These are phyloP conservation scores for Phytophthora cryptogea DNA, from an alignment of 352 stramenopile species.

Conservation along the genomic window DNA sequence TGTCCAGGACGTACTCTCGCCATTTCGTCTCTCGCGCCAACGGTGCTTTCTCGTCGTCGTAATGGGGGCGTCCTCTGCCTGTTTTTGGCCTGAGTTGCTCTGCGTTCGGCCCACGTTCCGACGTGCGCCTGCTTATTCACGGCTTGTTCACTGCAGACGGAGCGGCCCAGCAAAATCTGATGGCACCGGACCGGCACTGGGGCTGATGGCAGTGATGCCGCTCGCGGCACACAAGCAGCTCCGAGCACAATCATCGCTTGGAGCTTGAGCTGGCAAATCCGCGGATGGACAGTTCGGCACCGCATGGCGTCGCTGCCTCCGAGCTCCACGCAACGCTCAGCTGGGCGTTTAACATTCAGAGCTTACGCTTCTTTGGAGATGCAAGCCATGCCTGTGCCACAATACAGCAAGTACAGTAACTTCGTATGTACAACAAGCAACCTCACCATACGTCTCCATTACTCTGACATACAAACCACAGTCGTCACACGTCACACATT, in stretches of 20 bases:
- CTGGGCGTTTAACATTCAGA: neutral
- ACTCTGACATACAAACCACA: neutral
- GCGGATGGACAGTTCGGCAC: constrained; percentile 17
- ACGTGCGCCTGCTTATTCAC: constrained; percentile 24
- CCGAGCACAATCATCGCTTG: neutral
- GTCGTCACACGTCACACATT: constrained; percentile 3
- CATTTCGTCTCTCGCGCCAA: too few species aligned
- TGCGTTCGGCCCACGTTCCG: neutral
- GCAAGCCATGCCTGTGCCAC: too few species aligned
- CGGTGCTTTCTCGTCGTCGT: neutral
- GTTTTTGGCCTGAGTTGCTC: constrained; percentile 15
- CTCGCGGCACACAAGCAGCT: neutral
- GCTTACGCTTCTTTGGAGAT: too few species aligned
- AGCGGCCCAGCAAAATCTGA: constrained; percentile 13
- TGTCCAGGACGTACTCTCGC: too few species aligned
- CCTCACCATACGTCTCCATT: neutral
- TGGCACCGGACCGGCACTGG: too few species aligned
- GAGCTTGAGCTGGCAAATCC: neutral
- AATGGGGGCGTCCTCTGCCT: neutral
- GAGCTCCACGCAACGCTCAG: too few species aligned
- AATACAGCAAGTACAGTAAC: too few species aligned
- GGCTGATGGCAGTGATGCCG: too few species aligned
- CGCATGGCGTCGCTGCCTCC: constrained; percentile 3
- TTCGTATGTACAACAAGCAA: too few species aligned
- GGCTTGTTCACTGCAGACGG: constrained; percentile 24